Percentiles rank a stretch among this genome's conserved stretches.
Conservation (phyloP, 495 filamentous ascomycete genomes). For the Daldinia decipiens region DNA sequence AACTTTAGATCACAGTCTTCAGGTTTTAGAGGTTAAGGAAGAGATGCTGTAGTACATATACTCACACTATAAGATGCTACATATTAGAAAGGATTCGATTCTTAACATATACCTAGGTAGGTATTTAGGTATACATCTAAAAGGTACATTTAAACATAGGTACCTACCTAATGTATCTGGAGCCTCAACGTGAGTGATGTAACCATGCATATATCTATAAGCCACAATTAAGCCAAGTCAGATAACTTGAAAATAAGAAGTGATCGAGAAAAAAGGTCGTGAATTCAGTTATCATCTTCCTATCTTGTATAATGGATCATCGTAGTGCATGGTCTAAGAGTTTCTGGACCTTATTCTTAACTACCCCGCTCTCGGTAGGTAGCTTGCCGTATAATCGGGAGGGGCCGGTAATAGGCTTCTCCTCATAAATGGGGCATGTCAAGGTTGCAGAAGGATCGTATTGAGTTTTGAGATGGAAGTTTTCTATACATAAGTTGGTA, state of each 20-base stretch:
- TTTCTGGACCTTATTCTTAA: conserved; percentile 3
- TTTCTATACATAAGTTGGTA: not conserved
- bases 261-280: too few relatives aligned
- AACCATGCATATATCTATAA: not conserved
- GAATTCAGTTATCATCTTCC: too few relatives aligned
- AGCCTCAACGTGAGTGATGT: conserved; percentile 7
- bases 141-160: too few relatives aligned
- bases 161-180: too few relatives aligned
- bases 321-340: not conserved
- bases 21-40: too few relatives aligned
- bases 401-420: conserved; percentile 15
- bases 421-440: conserved; percentile 12
- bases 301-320: not conserved
- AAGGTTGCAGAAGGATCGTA: not conserved
- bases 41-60: too few relatives aligned
- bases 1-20: not conserved
- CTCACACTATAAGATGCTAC: too few relatives aligned
- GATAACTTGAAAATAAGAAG: not conserved
- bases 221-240: not conserved
- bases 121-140: too few relatives aligned
- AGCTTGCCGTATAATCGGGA: conserved; percentile 20
- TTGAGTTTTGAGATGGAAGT: conserved; percentile 9
- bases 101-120: too few relatives aligned
- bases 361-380: conserved; percentile 45
- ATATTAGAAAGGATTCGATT: too few relatives aligned